These are phyloP conservation scores for Pinus tabuliformis DNA, from an alignment of 75 land plant species.

Conservation along the genomic window DNA sequence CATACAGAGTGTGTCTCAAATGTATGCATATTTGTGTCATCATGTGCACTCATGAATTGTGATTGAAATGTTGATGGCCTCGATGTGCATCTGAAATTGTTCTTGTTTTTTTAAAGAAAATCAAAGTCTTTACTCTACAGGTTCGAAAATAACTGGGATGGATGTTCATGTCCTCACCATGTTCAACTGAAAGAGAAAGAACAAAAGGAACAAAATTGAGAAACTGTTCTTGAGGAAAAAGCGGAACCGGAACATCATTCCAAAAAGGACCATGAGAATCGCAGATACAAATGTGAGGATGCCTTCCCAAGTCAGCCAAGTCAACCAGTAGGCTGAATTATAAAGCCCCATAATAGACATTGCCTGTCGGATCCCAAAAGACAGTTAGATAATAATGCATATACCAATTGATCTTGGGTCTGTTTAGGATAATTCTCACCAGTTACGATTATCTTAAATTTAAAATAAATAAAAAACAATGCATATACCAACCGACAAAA, in stretches of 20 bases:
- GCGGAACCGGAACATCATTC: slow-evolving; percentile 93
- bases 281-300: slow-evolving; percentile 58
- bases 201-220: slow-evolving; percentile 74
- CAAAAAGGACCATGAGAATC: slow-evolving; percentile 76
- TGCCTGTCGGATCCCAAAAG: slow-evolving; percentile 45
- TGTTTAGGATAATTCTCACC: too few species aligned
- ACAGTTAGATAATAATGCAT: not conserved
- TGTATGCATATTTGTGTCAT: slow-evolving; percentile 22
- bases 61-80: slow-evolving; percentile 61
- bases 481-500: not conserved
- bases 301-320: slow-evolving; percentile 93
- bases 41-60: not conserved
- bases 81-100: slow-evolving; percentile 13
- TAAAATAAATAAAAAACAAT: too few species aligned
- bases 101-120: not conserved
- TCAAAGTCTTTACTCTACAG: not conserved
- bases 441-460: too few species aligned
- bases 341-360: slow-evolving; percentile 96
- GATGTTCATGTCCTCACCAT: slow-evolving; percentile 58
- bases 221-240: slow-evolving; percentile 88
- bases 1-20: too few species aligned
- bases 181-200: slow-evolving; percentile 90
- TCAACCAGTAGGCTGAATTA: slow-evolving; percentile 92
- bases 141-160: slow-evolving; percentile 4
- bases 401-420: not conserved